Percentiles rank a stretch among this genome's conserved stretches.
Conservation (phyloP, 768 basidiomycete genomes). For the Pleurotus eryngii region DNA sequence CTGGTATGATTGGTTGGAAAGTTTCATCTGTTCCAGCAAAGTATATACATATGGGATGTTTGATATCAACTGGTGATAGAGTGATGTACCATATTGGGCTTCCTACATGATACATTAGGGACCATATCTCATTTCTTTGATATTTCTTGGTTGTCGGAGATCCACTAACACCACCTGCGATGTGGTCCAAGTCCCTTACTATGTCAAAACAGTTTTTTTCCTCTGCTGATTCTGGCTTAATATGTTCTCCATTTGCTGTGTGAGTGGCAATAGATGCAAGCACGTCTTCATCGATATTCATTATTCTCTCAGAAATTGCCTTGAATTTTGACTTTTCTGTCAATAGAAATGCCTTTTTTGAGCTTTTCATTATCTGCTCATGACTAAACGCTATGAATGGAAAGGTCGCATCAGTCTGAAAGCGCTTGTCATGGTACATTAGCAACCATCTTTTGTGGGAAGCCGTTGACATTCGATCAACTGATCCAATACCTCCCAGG, state of each 20-base stretch:
- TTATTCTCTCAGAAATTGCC: conserved; percentile 12
- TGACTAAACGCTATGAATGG: conserved; percentile 36
- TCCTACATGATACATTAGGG: neutral
- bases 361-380: conserved; percentile 27
- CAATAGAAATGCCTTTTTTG: conserved; percentile 14
- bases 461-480: conserved; percentile 12
- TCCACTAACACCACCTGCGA: conserved; percentile 15
- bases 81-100: neutral
- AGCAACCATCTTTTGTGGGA: conserved; percentile 26
- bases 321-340: conserved; percentile 15
- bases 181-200: conserved; percentile 16
- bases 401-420: conserved; percentile 34
- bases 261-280: conserved; percentile 10
- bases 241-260: conserved; percentile 3
- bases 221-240: conserved; percentile 11
- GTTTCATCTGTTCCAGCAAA: conserved; percentile 22
- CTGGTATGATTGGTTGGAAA: conserved; percentile 15
- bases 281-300: conserved; percentile 11
- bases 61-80: neutral
- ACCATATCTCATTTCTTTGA: neutral
- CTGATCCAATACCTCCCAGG: conserved; percentile 28
- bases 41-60: conserved; percentile 22
- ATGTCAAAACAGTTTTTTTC: conserved; percentile 20
- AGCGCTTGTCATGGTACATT: conserved; percentile 37
- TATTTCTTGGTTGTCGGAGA: conserved; percentile 22